A percentile compares a stretch with the other conserved stretches of the same genome.
phyloP scores from a whole-genome alignment of 345 rosid species.

The Cardamine chenopodiifolia region DNA sequence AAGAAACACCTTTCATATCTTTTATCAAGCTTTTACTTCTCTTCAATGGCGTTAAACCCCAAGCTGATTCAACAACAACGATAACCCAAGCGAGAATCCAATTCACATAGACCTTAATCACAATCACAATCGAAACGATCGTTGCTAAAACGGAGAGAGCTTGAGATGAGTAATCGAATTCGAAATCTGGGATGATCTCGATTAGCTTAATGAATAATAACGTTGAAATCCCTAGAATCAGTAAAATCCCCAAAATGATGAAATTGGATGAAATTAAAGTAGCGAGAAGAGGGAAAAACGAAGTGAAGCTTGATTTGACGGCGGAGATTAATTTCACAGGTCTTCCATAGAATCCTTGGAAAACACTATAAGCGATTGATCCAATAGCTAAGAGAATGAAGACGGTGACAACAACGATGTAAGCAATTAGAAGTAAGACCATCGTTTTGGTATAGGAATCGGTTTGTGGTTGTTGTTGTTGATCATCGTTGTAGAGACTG shows the following conservation, averaged over 20 bases:
- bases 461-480: neutral
- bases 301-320: conserved; percentile 55
- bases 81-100: conserved; percentile 58
- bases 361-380: conserved; percentile 66
- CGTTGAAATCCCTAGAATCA: conserved; percentile 35
- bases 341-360: conserved; percentile 79
- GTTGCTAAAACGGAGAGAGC: conserved; percentile 18
- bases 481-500: neutral
- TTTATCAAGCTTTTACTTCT: conserved; percentile 55
- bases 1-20: conserved; percentile 55
- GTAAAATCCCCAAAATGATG: conserved; percentile 38
- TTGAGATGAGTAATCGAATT: conserved; percentile 39
- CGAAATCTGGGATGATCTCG: conserved; percentile 38
- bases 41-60: conserved; percentile 67
- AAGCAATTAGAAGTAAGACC: conserved; percentile 27
- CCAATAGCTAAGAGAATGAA: conserved; percentile 54
- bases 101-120: conserved; percentile 46
- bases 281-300: conserved; percentile 58
- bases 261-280: conserved; percentile 40
- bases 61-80: conserved; percentile 67
- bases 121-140: conserved; percentile 18
- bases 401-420: conserved; percentile 41
- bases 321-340: conserved; percentile 72
- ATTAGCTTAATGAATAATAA: conserved; percentile 35
- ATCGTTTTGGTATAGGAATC: conserved; percentile 6